Percentiles rank a stretch among this genome's conserved stretches.
Conservation (phyloP, 2,329 filamentous ascomycete genomes). For the Trichoderma atroviride region DNA sequence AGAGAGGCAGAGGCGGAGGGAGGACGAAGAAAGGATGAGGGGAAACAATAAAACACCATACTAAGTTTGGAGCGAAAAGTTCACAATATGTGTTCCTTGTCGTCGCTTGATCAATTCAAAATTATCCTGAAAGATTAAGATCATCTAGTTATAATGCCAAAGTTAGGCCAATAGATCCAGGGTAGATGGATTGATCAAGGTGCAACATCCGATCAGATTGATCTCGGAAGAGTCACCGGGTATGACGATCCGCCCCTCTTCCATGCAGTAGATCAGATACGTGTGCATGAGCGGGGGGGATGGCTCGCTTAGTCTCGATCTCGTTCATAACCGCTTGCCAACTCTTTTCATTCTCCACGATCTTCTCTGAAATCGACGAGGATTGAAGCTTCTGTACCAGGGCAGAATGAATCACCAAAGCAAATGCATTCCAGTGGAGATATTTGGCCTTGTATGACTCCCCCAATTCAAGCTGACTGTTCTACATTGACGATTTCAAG, state of each 20-base stretch:
- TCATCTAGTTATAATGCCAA: no score
- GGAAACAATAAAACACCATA: neutral
- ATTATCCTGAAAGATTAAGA: no score
- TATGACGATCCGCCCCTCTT: neutral
- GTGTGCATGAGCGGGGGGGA: neutral
- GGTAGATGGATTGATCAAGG: neutral
- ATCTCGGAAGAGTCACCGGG: neutral
- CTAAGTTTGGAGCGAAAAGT: neutral
- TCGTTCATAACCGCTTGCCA: no score
- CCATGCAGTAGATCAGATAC: neutral
- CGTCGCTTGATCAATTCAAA: no score
- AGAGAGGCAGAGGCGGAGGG: neutral
- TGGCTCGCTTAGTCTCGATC: no score
- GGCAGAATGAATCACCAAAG: neutral
- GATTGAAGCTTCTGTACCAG: no score
- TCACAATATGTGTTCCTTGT: no score
- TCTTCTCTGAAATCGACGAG: no score
- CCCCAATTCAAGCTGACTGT: neutral
- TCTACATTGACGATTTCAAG: neutral
- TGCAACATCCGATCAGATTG: neutral
- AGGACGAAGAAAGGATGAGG: neutral
- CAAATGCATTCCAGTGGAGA: neutral
- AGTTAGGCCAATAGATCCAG: neutral
- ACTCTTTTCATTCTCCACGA: no score
- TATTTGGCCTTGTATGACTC: neutral